A percentile compares a stretch with the other conserved stretches of the same genome.
phyloP scores from a whole-genome alignment of 2,329 filamentous ascomycete genomes.

The Pezicula carpinea region DNA sequence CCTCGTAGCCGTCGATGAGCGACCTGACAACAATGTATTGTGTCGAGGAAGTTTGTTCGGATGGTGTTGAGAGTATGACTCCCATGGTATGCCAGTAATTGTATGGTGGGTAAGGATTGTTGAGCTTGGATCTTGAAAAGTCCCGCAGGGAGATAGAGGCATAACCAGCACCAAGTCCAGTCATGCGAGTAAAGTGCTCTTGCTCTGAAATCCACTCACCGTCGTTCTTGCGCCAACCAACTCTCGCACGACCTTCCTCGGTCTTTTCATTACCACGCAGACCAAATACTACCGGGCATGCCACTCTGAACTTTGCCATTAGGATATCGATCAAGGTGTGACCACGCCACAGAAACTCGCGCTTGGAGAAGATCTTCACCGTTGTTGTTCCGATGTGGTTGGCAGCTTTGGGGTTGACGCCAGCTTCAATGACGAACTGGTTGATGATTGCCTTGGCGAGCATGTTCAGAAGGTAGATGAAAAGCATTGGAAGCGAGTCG shows the following conservation, averaged over 20 bases:
- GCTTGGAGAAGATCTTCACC: conserved; percentile 68
- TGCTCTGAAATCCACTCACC: conserved; percentile 59
- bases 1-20: conserved; percentile 69
- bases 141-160: conserved; percentile 79
- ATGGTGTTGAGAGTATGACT: conserved; percentile 70
- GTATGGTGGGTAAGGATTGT: conserved; percentile 72
- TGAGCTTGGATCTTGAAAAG: conserved; percentile 61
- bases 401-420: conserved; percentile 59
- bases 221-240: conserved; percentile 65
- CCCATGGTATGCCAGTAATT: conserved; percentile 82
- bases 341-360: conserved; percentile 62
- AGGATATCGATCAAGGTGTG: conserved; percentile 74
- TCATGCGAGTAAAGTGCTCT: conserved; percentile 77
- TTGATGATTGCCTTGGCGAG: conserved; percentile 69
- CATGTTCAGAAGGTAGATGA: conserved; percentile 73
- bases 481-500: conserved; percentile 55
- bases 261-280: conserved; percentile 73
- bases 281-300: conserved; percentile 83
- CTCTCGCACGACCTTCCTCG: conserved; percentile 55
- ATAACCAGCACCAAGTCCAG: conserved; percentile 77
- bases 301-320: conserved; percentile 76
- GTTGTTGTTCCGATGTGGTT: conserved; percentile 77
- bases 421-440: conserved; percentile 65
- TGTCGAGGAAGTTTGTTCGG: conserved; percentile 63
- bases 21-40: conserved; percentile 66